A percentile compares a stretch with the other conserved stretches of the same genome.
These are phyloP conservation scores for Aristolochia fimbriata DNA, from an alignment of 164 flowering plant genomes.

Conservation along the genomic window DNA sequence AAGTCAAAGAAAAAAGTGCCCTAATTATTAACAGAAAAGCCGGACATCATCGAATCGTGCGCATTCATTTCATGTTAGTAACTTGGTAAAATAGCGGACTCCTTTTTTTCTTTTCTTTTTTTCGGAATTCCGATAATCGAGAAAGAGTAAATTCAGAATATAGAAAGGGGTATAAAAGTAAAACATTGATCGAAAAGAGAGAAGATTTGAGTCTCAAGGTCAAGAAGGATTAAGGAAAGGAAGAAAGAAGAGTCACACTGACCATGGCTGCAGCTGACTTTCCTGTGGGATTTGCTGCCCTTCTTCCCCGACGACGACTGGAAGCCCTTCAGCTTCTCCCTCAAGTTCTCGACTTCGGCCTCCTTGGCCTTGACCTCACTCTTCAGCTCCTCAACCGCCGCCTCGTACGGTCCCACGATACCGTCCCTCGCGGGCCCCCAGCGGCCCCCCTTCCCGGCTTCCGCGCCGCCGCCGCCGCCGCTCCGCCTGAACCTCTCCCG, in stretches of 20 bases:
- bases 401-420: constrained; percentile 74
- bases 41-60: neutral
- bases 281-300: constrained; percentile 14
- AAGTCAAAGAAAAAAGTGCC: too few species aligned
- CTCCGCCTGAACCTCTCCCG: constrained; percentile 53
- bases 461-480: neutral
- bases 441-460: neutral
- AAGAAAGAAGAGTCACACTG: constrained; percentile 4
- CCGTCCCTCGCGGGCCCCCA: constrained; percentile 1
- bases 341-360: constrained; percentile 52
- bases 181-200: too few species aligned
- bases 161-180: neutral
- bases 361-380: constrained; percentile 67
- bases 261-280: constrained; percentile 39
- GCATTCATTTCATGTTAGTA: too few species aligned
- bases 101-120: too few species aligned
- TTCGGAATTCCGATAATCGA: too few species aligned
- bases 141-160: neutral
- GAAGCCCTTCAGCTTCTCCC: constrained; percentile 44
- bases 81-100: too few species aligned
- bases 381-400: constrained; percentile 83
- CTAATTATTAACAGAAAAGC: too few species aligned
- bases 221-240: too few species aligned
- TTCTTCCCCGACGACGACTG: too few species aligned
- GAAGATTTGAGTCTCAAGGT: too few species aligned